Base-by-base conservation (phyloP, 768 basidiomycete species). In the Rhizopogon vinicolor region DNA sequence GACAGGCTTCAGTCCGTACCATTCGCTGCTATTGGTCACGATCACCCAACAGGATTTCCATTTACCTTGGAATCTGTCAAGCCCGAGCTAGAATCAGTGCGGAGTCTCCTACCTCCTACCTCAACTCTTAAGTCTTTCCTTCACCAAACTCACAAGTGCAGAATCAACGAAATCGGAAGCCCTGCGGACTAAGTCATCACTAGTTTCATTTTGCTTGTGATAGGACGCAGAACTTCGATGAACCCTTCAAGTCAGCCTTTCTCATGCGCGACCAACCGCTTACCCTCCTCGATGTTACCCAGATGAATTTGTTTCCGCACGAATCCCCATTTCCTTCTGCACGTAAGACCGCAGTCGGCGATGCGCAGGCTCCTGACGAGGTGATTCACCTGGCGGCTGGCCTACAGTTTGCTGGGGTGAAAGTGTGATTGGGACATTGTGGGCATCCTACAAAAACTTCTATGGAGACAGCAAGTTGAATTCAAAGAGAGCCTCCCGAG, bases 171-270 rank as follows among this genome's bases (percentile, higher is more conserved):
- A 33, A 22, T 13, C 42, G 4, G 40, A 10, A 13, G 54, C 54
- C 1, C 40, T 51, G 2, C 13, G 33, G 5, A 16, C 48, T 25
- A 29, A 7, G 35, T 14, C 41, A 60, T 39, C 13, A 28, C 31
- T 59, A 52, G 31, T 37, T 63, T 5, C 74, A 74, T 52, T 55
- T 75, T 33, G 71, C 74, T 10, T 75, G 74, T 44, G 73, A 75
- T 62, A 75, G 69, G 18, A 46, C 60, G 14, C 74, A 74, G 50
- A 60, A 73, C 49, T 4, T 42, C 25, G 3, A 22, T 7, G 44
- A 60, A 33, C 68, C 74, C 0, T 61, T 62, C 3, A 54, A 70
- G 41, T 68, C 63, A 41, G 64, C 57, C 4, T 64, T 67, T n/a
- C 49, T 60, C 35, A 54, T 70, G 62, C 65, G 52, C 61, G 57